phyloP scores from a whole-genome alignment of 805 yeast genomes.

The Metschnikowia gruessii region DNA sequence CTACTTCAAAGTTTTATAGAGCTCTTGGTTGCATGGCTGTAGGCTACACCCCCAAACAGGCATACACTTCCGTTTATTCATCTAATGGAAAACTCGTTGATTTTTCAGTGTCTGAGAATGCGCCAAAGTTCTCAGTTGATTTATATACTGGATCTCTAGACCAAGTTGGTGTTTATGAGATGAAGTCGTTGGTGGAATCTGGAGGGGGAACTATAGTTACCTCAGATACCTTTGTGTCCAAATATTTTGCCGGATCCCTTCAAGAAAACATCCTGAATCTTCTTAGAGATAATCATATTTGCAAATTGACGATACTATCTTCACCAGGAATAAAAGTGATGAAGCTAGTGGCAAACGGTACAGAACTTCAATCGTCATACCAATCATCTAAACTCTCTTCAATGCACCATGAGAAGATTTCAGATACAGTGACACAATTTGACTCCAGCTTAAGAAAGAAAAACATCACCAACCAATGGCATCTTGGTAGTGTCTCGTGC shows the following conservation, averaged over 20 bases:
- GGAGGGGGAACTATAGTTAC: conserved; percentile 35
- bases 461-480: conserved; percentile 41
- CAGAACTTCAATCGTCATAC: conserved; percentile 35
- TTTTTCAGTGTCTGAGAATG: conserved; percentile 14
- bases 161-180: conserved; percentile 44
- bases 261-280: conserved; percentile 4
- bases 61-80: conserved; percentile 15
- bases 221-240: conserved; percentile 28
- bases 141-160: conserved; percentile 39
- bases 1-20: conserved; percentile 30
- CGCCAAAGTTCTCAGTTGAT: conserved; percentile 31
- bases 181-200: conserved; percentile 32
- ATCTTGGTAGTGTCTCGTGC: conserved; percentile 22
- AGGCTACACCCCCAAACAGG: conserved; percentile 26
- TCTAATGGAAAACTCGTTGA: conserved; percentile 26
- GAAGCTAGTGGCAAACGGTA: conserved; percentile 32
- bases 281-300: conserved; percentile 6
- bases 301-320: conserved; percentile 28
- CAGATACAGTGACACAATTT: conserved; percentile 32
- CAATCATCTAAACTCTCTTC: conserved; percentile 20
- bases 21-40: conserved; percentile 28
- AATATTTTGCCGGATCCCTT: conserved; percentile 23
- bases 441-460: conserved; percentile 32
- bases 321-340: conserved; percentile 34
- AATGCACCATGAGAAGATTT: conserved; percentile 29